phyloP scores from a whole-genome alignment of 805 yeast species.

The Cyberlindnera maritima region DNA sequence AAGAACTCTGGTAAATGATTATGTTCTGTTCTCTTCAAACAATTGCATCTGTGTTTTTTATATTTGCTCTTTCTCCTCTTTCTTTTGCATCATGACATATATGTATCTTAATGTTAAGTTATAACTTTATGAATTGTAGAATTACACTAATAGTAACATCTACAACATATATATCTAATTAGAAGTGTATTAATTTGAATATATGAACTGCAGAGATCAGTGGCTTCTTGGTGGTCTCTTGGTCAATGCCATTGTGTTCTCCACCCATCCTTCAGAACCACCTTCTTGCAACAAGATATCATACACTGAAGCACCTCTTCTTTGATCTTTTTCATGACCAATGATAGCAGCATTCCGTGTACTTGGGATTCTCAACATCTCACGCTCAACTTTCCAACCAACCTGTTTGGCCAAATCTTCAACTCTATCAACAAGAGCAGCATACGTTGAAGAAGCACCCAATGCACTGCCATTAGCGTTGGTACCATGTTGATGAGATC shows the following conservation, averaged over 20 bases:
- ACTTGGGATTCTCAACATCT: slow-evolving; percentile 89
- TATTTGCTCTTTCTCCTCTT: not conserved
- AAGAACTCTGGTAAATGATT: slow-evolving; percentile 29
- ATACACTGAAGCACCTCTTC: slow-evolving; percentile 35
- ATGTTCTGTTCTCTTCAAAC: too few species aligned
- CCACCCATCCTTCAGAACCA: slow-evolving; percentile 90
- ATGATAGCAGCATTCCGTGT: slow-evolving; percentile 90
- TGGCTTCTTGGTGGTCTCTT: slow-evolving; percentile 72
- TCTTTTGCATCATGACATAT: too few species aligned
- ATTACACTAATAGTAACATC: too few species aligned
- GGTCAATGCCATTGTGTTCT: slow-evolving; percentile 69
- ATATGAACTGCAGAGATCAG: too few species aligned
- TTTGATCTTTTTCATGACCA: slow-evolving; percentile 48
- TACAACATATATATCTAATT: too few species aligned
- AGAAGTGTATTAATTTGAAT: too few species aligned
- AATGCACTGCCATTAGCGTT: slow-evolving; percentile 25
- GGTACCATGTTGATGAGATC: slow-evolving; percentile 13
- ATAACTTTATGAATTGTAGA: too few species aligned
- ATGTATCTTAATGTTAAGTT: too few species aligned
- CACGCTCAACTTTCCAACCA: slow-evolving; percentile 86
- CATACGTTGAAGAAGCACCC: slow-evolving; percentile 63
- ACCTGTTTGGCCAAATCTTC: slow-evolving; percentile 59
- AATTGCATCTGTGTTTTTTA: too few species aligned
- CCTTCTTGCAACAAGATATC: slow-evolving; percentile 75
- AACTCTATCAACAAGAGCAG: slow-evolving; percentile 82